phyloP scores from a whole-genome alignment of 805 yeast genomes.

The Wickerhamomyces alni region DNA sequence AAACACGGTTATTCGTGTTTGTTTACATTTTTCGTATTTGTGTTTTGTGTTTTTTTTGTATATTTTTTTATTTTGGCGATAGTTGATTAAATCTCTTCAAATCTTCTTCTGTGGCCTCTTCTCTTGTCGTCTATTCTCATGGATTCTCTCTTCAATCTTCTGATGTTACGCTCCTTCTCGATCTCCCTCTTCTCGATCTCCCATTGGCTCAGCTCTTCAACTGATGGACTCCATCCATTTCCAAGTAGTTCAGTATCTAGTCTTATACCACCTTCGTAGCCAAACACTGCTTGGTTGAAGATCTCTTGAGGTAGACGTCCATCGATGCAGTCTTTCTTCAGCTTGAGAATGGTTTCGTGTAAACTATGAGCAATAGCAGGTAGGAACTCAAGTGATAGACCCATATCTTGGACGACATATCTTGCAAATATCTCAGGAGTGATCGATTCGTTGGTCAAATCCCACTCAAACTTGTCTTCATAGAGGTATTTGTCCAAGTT shows the following conservation, averaged over 20 bases:
- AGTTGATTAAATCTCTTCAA: conserved; percentile 38
- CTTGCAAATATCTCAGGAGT: conserved; percentile 79
- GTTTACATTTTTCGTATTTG: not conserved
- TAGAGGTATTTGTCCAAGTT: conserved; percentile 77
- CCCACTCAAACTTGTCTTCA: conserved; percentile 96
- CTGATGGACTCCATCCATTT: conserved; percentile 79
- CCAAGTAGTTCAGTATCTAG: conserved; percentile 74
- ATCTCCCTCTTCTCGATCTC: conserved; percentile 94
- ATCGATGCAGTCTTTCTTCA: conserved; percentile 80
- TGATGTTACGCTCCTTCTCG: conserved; percentile 85
- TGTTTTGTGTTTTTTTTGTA: not conserved
- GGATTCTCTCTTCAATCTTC: conserved; percentile 90
- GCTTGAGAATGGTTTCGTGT: conserved; percentile 69
- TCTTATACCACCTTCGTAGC: conserved; percentile 61
- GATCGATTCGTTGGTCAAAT: conserved; percentile 41
- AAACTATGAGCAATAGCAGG: conserved; percentile 86
- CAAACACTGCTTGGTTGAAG: conserved; percentile 55
- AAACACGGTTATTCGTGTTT: too few relatives aligned
- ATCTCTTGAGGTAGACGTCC: conserved; percentile 48
- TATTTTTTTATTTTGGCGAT: too few relatives aligned
- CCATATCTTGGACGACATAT: conserved; percentile 77
- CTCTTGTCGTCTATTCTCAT: conserved; percentile 60
- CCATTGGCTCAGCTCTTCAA: conserved; percentile 82
- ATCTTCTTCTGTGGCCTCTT: conserved; percentile 38
- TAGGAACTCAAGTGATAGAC: conserved; percentile 75